phyloP scores from a whole-genome alignment of 106 monocot genomes.

The Acorus gramineus region DNA sequence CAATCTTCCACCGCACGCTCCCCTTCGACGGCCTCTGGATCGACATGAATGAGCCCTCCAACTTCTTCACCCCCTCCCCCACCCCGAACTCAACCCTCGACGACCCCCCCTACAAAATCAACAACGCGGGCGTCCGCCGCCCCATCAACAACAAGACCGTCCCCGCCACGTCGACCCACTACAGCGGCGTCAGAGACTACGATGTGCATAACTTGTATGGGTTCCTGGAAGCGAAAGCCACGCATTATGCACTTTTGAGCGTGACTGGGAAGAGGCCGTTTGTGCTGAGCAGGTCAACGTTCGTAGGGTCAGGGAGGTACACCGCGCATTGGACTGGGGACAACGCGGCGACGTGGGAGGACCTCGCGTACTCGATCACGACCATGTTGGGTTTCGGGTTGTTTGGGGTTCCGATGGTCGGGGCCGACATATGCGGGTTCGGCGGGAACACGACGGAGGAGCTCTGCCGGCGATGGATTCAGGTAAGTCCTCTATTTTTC shows the following conservation, averaged over 20 bases:
- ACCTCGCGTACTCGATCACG: slow-evolving; percentile 54
- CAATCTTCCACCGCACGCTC: slow-evolving; percentile 31
- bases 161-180: slow-evolving; percentile 47
- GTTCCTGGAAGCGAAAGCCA: slow-evolving; percentile 42
- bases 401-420: slow-evolving; percentile 79
- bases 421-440: slow-evolving; percentile 80
- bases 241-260: slow-evolving; percentile 29
- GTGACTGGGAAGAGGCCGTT: slow-evolving; percentile 53
- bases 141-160: slow-evolving; percentile 35
- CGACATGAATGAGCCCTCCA: slow-evolving; percentile 83
- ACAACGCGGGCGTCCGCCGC: slow-evolving; percentile 26
- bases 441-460: slow-evolving; percentile 46
- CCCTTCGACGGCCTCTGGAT: slow-evolving; percentile 78
- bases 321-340: slow-evolving; percentile 60
- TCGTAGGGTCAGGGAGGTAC: slow-evolving; percentile 69
- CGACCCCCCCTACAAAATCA: slow-evolving; percentile 55
- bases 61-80: slow-evolving; percentile 39
- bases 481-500: slow-evolving; percentile 16
- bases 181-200: slow-evolving; percentile 54
- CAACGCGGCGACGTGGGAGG: slow-evolving; percentile 55
- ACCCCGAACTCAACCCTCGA: slow-evolving; percentile 24
- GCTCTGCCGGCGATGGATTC: slow-evolving; percentile 67
- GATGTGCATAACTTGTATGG: slow-evolving; percentile 64
- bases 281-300: slow-evolving; percentile 52
- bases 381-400: slow-evolving; percentile 49